Base-by-base conservation (phyloP, 2,329 filamentous ascomycete genomes). In the Polytolypa hystricis region DNA sequence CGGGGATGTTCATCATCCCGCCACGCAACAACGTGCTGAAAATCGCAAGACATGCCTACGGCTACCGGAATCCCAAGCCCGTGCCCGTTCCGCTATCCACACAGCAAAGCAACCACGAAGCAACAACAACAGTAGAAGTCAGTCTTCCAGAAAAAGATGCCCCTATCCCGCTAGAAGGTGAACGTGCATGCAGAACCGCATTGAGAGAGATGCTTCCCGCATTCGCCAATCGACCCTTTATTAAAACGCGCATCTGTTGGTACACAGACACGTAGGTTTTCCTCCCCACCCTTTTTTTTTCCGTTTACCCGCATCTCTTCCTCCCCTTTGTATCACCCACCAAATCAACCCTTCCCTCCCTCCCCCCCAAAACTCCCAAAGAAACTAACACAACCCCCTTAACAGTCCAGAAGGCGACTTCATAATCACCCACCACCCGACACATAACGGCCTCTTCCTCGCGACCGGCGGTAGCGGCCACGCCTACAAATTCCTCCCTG, bases 401-500 rank as follows among this genome's bases (percentile, higher is more conserved):
- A 36, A 26, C 33, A 64, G 60, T 3, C 68, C 74, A 5, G 74
- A 73, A 12, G 80, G 74, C 15, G 76, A 85, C 52, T 85, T 82
- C 62, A 66, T 85, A 37, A 67, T 84, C 42, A 73, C 78, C 50
- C 77, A 78, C 55, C 79, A 84, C 49, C 80, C 81, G 0, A 58
- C 65, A 11, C 73, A 73, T 56, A 41, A 52, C 4, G 58, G 58
- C 23, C 57, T 72, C 4, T 68, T 69, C 50, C 50, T 72, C 32
- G 69, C 69, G 7, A 70, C 67, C 1, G 69, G 67, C 4, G 69
- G 67, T 5, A 69, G 64, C 34, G 67, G 68, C n/a, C 69, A 72
- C 47, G 69, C 53, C 6, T 72, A 62, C 52, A 72, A 72, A 44
- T 71, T 72, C 54, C 56, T 71, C 40, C 69, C 69, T 23, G 59